Conservation (phyloP, 1,139 yeast genomes). For the Yamadazyma sp. region DNA sequence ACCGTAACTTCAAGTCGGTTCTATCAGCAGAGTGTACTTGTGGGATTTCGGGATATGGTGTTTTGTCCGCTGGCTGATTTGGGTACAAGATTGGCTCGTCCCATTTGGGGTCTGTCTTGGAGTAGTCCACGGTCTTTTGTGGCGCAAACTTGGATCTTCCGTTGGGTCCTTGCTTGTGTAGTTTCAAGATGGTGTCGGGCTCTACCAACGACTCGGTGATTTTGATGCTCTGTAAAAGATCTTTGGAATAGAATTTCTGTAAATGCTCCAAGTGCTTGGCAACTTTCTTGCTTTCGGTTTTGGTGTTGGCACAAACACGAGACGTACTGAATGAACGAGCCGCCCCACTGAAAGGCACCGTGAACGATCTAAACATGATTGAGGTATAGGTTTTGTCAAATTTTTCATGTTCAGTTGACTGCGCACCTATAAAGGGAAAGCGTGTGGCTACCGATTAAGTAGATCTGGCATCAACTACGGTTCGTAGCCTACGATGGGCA, state of each 20-base stretch:
- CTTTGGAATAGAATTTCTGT: constrained; percentile 72
- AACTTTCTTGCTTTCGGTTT: constrained; percentile 15
- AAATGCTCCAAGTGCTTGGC: constrained; percentile 58
- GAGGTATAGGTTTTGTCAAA: too few relatives aligned
- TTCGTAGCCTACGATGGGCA: too few relatives aligned
- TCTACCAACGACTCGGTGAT: constrained; percentile 74
- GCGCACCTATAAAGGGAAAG: too few relatives aligned
- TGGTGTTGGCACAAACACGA: neutral
- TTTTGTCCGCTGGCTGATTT: constrained; percentile 37
- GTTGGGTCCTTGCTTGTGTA: constrained; percentile 32
- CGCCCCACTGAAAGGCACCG: neutral
- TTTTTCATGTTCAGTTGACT: too few relatives aligned
- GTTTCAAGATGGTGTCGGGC: constrained; percentile 53
- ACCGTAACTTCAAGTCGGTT: constrained; percentile 39
- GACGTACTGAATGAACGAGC: neutral
- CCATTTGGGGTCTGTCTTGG: constrained; percentile 44
- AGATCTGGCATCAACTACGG: too few relatives aligned
- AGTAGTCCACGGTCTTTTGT: constrained; percentile 25
- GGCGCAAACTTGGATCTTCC: constrained; percentile 37
- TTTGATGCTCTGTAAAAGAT: constrained; percentile 74
- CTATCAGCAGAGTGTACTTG: constrained; percentile 43
- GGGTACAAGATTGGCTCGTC: constrained; percentile 48
- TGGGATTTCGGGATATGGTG: constrained; percentile 48
- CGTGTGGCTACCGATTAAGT: too few relatives aligned
- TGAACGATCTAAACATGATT: neutral